These are phyloP conservation scores for Aspergillus melleus DNA, from an alignment of 2,329 filamentous ascomycete species.

Conservation along the genomic window DNA sequence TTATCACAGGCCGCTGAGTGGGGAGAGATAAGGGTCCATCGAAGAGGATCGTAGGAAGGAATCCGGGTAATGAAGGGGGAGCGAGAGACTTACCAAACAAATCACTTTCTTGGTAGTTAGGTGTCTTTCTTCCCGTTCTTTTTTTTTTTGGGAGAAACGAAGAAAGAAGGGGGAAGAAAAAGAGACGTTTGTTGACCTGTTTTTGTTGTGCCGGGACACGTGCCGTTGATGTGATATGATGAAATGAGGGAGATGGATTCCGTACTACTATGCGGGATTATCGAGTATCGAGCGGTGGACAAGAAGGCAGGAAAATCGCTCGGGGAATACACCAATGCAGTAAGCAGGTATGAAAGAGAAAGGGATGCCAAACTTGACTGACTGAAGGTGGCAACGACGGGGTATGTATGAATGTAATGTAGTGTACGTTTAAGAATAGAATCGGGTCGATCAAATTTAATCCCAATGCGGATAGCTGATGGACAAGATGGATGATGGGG, in stretches of 20 bases:
- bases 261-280: not conserved
- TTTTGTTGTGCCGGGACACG: not conserved
- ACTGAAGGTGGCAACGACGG: not conserved
- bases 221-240: not conserved
- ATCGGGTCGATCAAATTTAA: not conserved
- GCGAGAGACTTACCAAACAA: not conserved
- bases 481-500: not conserved
- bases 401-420: not conserved
- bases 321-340: not conserved
- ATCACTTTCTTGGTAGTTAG: not conserved
- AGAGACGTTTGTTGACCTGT: not conserved
- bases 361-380: not conserved
- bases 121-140: not conserved
- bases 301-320: not conserved
- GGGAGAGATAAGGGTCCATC: slow-evolving; percentile 27
- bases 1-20: slow-evolving; percentile 25
- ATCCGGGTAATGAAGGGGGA: not conserved
- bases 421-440: slow-evolving; percentile 15
- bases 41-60: not conserved
- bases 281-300: not conserved
- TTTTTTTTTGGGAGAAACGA: not conserved
- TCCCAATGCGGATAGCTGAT: not conserved
- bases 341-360: not conserved
- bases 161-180: not conserved
- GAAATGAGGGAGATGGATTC: not conserved